Conservation (phyloP, 2,329 filamentous ascomycete species). For the Parascedosporium putredinis region DNA sequence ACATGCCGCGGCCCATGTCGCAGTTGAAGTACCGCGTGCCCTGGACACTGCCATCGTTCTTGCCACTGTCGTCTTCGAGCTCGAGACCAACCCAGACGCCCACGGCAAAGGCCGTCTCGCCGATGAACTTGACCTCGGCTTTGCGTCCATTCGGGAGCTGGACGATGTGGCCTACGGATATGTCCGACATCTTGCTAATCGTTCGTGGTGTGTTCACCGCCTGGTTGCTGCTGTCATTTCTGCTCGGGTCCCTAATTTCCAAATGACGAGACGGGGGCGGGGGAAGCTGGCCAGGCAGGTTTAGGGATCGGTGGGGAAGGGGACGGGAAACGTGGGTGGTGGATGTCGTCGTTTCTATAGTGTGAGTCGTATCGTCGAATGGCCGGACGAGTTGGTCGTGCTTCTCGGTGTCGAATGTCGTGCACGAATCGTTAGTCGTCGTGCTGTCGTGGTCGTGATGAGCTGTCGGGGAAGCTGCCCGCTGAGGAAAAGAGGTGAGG, state of each 20-base stretch:
- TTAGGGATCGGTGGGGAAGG: no score
- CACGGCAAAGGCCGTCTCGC: constrained; percentile 65
- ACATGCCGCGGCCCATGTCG: constrained; percentile 67
- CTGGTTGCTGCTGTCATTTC: not conserved
- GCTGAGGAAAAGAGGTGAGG: no score
- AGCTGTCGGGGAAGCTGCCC: no score
- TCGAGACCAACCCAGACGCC: constrained; percentile 89
- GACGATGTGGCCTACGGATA: constrained; percentile 62
- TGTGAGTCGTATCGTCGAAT: no score
- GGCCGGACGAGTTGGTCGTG: no score
- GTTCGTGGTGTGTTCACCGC: not conserved
- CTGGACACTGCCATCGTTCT: constrained; percentile 89
- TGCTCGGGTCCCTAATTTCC: not conserved
- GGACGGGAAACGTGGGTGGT: no score
- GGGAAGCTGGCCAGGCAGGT: no score
- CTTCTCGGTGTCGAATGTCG: no score
- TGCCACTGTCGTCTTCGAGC: constrained; percentile 69
- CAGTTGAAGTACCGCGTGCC: constrained; percentile 86
- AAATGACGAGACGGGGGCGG: no score
- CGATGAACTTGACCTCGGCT: constrained; percentile 71
- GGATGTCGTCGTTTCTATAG: no score
- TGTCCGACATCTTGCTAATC: constrained; percentile 36
- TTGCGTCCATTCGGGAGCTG: constrained; percentile 68
- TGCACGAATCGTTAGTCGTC: no score
- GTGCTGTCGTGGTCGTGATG: no score